Evolutionary conservation across 1,284 basidiomycete genomes (phyloP).

Genomic region (Ganoderma lingzhi): DNA sequence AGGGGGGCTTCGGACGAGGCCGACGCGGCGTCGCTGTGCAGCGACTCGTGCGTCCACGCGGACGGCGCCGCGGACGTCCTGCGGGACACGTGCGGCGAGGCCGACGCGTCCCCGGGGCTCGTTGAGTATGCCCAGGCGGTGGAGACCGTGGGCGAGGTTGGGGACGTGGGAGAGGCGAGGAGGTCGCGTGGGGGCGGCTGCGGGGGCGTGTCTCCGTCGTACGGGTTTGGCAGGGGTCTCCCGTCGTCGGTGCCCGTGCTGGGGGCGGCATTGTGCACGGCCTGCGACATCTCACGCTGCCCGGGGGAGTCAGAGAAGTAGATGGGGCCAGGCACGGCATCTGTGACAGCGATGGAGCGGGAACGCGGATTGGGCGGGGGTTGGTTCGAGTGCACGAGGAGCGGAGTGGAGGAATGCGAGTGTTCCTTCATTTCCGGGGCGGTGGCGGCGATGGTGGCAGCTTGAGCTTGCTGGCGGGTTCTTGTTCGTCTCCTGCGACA

Average conservation of each 20-base stretch:
- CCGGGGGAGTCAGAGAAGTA: constrained; percentile 11
- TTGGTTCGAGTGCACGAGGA: constrained; percentile 10
- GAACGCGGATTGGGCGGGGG: constrained; percentile 6
- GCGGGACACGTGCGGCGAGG: constrained; percentile 9
- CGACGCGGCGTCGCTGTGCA: background rate
- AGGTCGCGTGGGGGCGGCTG: constrained; percentile 27
- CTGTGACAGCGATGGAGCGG: constrained; percentile 2
- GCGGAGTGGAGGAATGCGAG: constrained; percentile 6
- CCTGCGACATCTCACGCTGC: background rate
- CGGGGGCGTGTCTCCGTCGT: constrained; percentile 31
- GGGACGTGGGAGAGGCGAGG: constrained; percentile 11
- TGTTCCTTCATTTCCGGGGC: constrained; percentile 19
- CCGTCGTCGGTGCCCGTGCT: constrained; percentile 8
- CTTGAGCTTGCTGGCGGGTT: constrained; percentile 5
- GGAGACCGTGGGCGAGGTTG: background rate
- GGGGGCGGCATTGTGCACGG: constrained; percentile 23
- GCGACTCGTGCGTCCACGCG: constrained; percentile 29
- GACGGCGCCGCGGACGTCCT: constrained; percentile 26
- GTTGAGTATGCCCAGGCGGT: constrained; percentile 8
- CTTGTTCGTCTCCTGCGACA: constrained; percentile 24
- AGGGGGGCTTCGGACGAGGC: constrained; percentile 18
- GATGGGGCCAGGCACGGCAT: background rate
- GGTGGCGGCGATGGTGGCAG: constrained; percentile 12
- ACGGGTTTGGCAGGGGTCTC: constrained; percentile 35
- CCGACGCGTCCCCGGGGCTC: constrained; percentile 11